Evolutionary conservation across 768 basidiomycete genomes (phyloP), one percentile per base, ranked within the genome.

Genomic region (Pleurotus tuber-regium): DNA sequence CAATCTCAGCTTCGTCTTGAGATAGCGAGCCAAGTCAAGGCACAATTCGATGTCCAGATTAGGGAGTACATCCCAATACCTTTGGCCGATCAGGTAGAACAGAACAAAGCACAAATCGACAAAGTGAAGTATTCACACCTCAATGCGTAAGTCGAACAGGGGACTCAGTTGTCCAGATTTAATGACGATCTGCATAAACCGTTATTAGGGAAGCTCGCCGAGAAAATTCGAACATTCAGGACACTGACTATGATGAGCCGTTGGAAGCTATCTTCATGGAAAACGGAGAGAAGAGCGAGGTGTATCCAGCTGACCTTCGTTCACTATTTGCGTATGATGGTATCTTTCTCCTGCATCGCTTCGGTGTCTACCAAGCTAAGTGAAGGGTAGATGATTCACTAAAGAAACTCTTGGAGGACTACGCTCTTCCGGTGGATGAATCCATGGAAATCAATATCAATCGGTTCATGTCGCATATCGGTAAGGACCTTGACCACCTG

Each of bases 91-190:
- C 79, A 82, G 57, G 65, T 64, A 0, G 59, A 64, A 12, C 74
- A 80, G 54, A 76, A 66, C 49, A 70, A 71, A 51, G 63, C 63
- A 44, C 72, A 76, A 51, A 57, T 84, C 39, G 59, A 62, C 14
- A 71, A 74, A 6, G 70, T 79, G 40, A 70, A 69, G 53, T 65
- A 21, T 14, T 76, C 80, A 8, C 60, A 80, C 19, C 56, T 43
- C 11, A 85, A 84, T 63, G 81, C 82, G 83, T 84, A 55, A 55
- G 79, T 73, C 11, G 28, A n/a, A n/a, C n/a, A n/a, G n/a, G n/a
- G n/a, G n/a, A n/a, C n/a, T n/a, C n/a, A n/a, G n/a, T n/a, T n/a
- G n/a, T n/a, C n/a, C n/a, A n/a, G n/a, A n/a, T n/a, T n/a, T n/a
- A n/a, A n/a, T n/a, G n/a, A n/a, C n/a, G n/a, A n/a, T n/a, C n/a